Base-by-base conservation (phyloP, 345 rosid genomes). In the Hibiscus mutabilis region DNA sequence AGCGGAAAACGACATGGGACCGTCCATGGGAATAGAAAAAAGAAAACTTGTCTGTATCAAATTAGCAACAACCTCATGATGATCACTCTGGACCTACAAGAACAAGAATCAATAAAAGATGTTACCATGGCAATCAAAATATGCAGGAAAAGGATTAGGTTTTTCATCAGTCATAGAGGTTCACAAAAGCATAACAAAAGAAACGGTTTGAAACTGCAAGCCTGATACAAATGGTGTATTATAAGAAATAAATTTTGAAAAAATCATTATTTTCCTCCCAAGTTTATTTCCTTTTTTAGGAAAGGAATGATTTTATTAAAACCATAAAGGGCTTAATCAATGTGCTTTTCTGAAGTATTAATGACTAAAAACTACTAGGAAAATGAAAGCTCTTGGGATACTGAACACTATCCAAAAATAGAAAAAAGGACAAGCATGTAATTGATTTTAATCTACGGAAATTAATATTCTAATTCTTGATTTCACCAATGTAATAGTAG, bases 1-100 rank as follows among this genome's bases (percentile, higher is more conserved):
- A 56, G 99, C 89, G 47, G 92, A 82, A 82, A 95, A 95, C 58
- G 99, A 92, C 99, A 90, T 92, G 12, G 98, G 97, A 31, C 98
- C 99, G 76, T 95, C 98, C 79, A 83, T 84, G n/a, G 97, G 99
- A 81, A 95, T 79, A 35, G 96, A 89, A 77, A 95, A 95, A 19
- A 90, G 96, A 81, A 95, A 95, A 85, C 99, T 89, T 25, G 99
- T 88, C 76, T 95, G 99, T 70, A 92, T 85, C 82, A 92, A 79
- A 82, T 95, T 97, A 44, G 97, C 97, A 70, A 95, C 98, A 53
- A 92, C 87, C 79, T 95, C 97, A 59, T 95, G 90, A 82, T 90
- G 93, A 84, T 95, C 97, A 63, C 97, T 92, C 78, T 89, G 98
- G 73, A 92, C 86, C 99, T 95, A 75, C 76, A 74, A 60, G 69